Evolutionary conservation across 768 basidiomycete species (phyloP).

Genomic region (Dentipellis fragilis): DNA sequence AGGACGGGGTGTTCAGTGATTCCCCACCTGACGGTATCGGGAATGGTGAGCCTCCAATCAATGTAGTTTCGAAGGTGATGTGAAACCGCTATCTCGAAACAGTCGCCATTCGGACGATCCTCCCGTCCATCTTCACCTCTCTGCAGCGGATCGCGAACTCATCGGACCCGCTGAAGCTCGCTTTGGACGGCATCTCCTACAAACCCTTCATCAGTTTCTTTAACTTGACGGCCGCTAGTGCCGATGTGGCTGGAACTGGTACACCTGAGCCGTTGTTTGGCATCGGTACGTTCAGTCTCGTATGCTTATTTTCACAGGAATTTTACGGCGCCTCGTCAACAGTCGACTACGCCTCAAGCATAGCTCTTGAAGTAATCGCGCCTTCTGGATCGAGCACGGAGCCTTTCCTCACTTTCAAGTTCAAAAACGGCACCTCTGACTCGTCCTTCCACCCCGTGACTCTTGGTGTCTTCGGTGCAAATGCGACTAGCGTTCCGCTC

Average conservation of each 20-base stretch:
- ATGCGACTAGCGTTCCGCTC: neutral
- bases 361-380: neutral
- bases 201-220: constrained; percentile 28
- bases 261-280: neutral
- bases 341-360: neutral
- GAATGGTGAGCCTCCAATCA: constrained; percentile 9
- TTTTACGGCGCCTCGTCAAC: neutral
- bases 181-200: constrained; percentile 22
- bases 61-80: no score
- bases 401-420: neutral
- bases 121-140: constrained; percentile 20
- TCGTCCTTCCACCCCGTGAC: neutral
- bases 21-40: constrained; percentile 21
- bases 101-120: constrained; percentile 24
- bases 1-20: constrained; percentile 28
- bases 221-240: constrained; percentile 21
- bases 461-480: neutral
- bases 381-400: neutral
- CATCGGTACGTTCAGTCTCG: neutral
- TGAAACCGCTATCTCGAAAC: neutral
- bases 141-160: constrained; percentile 17
- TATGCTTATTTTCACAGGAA: neutral
- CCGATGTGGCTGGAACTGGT: neutral
- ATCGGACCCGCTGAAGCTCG: constrained; percentile 18
- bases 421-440: neutral